Conservation (phyloP, 2,329 filamentous ascomycete species). For the Diaporthe velutina region DNA sequence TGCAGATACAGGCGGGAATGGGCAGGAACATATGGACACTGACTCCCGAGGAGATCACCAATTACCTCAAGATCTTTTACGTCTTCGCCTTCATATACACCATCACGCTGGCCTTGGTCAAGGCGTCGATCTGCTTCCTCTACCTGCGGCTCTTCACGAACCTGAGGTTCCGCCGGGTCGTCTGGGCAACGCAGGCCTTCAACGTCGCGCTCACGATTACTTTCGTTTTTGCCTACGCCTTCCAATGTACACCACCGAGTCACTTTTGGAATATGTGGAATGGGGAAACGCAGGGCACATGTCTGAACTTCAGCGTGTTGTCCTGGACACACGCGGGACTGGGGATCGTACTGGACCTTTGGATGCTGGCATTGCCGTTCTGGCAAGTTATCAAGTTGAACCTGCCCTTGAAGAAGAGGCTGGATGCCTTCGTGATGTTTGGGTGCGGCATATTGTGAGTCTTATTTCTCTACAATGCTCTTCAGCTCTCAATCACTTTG, state of each 20-base stretch:
- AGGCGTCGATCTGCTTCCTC: conserved; percentile 27
- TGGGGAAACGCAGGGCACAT: conserved; percentile 25
- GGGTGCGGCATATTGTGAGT: conserved; percentile 30
- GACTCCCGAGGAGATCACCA: conserved; percentile 35
- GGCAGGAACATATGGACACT: conserved; percentile 41
- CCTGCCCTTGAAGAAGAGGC: not conserved
- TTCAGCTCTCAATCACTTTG: not conserved
- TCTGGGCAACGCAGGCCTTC: conserved; percentile 33
- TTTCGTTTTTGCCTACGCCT: conserved; percentile 36
- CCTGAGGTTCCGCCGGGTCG: conserved; percentile 2
- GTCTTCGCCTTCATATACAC: conserved; percentile 46
- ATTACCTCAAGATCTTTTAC: conserved; percentile 32
- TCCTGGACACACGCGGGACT: not conserved
- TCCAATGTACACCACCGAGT: conserved; percentile 38
- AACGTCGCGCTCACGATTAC: conserved; percentile 35
- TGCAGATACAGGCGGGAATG: conserved; percentile 52
- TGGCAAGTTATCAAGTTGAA: conserved; percentile 22
- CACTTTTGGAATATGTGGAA: conserved; percentile 40
- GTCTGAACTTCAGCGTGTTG: not conserved
- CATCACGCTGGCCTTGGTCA: not conserved
- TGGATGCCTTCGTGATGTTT: conserved; percentile 23
- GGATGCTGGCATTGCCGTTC: conserved; percentile 34
- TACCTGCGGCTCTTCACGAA: conserved; percentile 31
- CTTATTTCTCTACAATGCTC: not conserved
- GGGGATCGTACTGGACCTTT: conserved; percentile 20